Evolutionary conservation across 768 basidiomycete species (phyloP), one percentile per base, ranked within the genome.

Genomic region (Auricularia cornea): DNA sequence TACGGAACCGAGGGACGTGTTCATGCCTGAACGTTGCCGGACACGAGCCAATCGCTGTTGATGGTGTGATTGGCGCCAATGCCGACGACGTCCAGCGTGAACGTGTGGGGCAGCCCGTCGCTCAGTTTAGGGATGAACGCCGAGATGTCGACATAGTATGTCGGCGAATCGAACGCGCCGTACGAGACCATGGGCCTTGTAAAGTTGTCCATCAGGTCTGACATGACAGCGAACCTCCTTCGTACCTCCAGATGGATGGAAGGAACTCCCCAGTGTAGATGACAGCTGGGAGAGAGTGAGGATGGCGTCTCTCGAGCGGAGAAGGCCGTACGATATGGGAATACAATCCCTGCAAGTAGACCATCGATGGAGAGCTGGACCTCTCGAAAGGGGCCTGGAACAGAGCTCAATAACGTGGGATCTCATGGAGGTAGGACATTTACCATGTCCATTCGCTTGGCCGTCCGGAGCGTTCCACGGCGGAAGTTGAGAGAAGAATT

Each of bases 21-120:
- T 26, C n/a, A 54, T 40, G 59, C 32, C 28, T 52, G 64, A 31
- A 67, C 16, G 60, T 65, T 65, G 3, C 66, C 64, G 10, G 63
- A 61, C 30, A 64, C 41, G 32, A 56, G 60, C 66, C 66, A 67
- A 30, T 65, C 65, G 30, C 40, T 31, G 57, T 65, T 60, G 41
- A 63, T 65, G 18, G 44, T 32, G 33, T 63, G 57, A n/a, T 62
- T 30, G 48, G 63, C 40, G 67, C 67, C 60, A 44, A 44, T 33
- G 67, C 70, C 63, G 60, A 44, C 32, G 63, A 69, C 57, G 66
- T 72, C 30, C 64, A 73, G 66, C 62, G 66, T 66, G 64, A 71
- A 60, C 67, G 68, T 70, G 60, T 68, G 70, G 65, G 44, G n/a
- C 3, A 33, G 18, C 38, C 62, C 59, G 23, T 57, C 62, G 5